Evolutionary conservation across 352 stramenopile species (phyloP).

Genomic region (Globisporangium uncinulatum): DNA sequence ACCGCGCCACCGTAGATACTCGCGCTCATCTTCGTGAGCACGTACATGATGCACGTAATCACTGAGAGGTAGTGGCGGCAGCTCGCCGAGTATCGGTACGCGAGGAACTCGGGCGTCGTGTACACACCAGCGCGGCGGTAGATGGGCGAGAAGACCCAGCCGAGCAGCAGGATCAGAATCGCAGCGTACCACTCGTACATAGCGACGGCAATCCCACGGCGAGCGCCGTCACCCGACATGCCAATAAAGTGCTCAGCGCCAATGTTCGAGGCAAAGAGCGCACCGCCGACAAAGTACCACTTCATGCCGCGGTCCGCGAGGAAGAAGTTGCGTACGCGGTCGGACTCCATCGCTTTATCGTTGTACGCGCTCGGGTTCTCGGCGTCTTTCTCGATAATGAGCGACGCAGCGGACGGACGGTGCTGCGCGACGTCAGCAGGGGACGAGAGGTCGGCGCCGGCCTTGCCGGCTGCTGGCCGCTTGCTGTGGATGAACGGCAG

Average conservation of each 20-base stretch:
- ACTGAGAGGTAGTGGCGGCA: slow-evolving; percentile 57
- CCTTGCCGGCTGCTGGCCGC: background rate
- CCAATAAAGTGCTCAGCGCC: slow-evolving; percentile 66
- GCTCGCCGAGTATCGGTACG: slow-evolving; percentile 39
- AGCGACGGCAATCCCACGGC: slow-evolving; percentile 46
- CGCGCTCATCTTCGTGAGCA: slow-evolving; percentile 61
- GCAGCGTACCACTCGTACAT: slow-evolving; percentile 66
- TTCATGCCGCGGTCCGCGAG: slow-evolving; percentile 59
- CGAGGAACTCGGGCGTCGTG: slow-evolving; percentile 46
- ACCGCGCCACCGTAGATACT: slow-evolving; percentile 65
- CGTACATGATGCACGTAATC: slow-evolving; percentile 58
- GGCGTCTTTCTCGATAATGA: slow-evolving; percentile 17
- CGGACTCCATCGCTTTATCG: slow-evolving; percentile 21
- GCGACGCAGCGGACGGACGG: slow-evolving; percentile 15
- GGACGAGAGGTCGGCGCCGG: slow-evolving; percentile 1
- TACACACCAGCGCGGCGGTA: slow-evolving; percentile 54
- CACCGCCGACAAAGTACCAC: slow-evolving; percentile 58
- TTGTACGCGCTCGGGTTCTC: slow-evolving; percentile 21
- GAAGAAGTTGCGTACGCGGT: slow-evolving; percentile 50
- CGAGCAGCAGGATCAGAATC: slow-evolving; percentile 48
- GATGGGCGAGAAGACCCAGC: slow-evolving; percentile 59
- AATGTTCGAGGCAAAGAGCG: slow-evolving; percentile 65
- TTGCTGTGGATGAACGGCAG: slow-evolving; percentile 8
- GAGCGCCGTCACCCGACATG: slow-evolving; percentile 56
- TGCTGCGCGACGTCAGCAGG: slow-evolving; percentile 8